These are phyloP conservation scores for Alternaria dauci DNA, from an alignment of 2,329 filamentous ascomycete genomes.

Conservation along the genomic window DNA sequence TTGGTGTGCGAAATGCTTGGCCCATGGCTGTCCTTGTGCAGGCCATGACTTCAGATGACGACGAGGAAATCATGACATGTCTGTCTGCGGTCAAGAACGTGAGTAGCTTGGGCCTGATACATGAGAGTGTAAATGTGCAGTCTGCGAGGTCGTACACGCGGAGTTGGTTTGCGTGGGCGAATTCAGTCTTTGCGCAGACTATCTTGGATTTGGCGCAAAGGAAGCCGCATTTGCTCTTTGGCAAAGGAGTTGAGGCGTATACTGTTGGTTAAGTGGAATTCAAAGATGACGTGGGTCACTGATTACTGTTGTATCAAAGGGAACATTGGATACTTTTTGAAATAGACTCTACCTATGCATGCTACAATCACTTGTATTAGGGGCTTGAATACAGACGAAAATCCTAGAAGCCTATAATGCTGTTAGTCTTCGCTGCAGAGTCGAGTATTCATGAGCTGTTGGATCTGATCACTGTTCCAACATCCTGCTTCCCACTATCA, in stretches of 20 bases:
- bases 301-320: no score
- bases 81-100: slow-evolving; percentile 78
- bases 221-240: slow-evolving; percentile 89
- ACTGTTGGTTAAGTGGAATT: slow-evolving; percentile 17
- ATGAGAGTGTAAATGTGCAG: slow-evolving; percentile 74
- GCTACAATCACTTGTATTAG: no score
- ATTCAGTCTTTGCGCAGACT: slow-evolving; percentile 92
- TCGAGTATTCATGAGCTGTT: background rate
- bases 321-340: no score
- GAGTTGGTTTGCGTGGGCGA: slow-evolving; percentile 98
- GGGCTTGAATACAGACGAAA: no score
- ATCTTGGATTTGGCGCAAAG: slow-evolving; percentile 87
- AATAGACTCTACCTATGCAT: no score
- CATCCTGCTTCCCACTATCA: background rate
- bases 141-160: slow-evolving; percentile 50
- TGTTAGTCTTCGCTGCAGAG: background rate
- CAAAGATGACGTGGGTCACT: background rate
- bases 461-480: background rate
- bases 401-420: no score
- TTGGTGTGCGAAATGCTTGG: slow-evolving; percentile 92
- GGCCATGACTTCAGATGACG: slow-evolving; percentile 85
- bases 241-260: slow-evolving; percentile 61
- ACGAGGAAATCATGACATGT: slow-evolving; percentile 79
- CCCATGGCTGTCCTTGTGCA: slow-evolving; percentile 95
- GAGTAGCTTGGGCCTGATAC: slow-evolving; percentile 79